Base-by-base conservation (phyloP, 768 basidiomycete genomes). In the Artomyces pyxidatus region DNA sequence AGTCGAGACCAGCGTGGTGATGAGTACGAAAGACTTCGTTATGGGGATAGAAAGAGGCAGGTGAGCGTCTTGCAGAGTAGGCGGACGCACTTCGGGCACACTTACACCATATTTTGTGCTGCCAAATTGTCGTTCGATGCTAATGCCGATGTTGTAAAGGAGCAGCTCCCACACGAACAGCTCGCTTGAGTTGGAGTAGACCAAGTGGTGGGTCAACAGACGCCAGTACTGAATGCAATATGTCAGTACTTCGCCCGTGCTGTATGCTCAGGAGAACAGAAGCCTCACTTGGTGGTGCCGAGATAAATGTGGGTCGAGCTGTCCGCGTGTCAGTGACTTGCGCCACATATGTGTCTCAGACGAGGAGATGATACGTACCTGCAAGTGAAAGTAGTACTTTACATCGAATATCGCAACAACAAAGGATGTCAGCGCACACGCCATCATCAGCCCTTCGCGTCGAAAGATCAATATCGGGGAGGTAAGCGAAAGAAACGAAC, bases 211-310 rank as follows among this genome's bases (percentile, higher is more conserved):
- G 9, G 74, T 66, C 16, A 78, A 59, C 17, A 96, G 71, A 26
- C 93, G 77, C 90, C 89, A 96, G 60, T 90, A 91, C 91, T 97
- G 64, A n/a, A n/a, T n/a, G n/a, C n/a, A n/a, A n/a, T n/a, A n/a
- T n/a, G n/a, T n/a, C n/a, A n/a, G n/a, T n/a, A n/a, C n/a, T n/a
- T n/a, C n/a, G n/a, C n/a, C n/a, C n/a, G n/a, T n/a, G n/a, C n/a
- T n/a, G n/a, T n/a, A 5, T 35, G 29, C 26, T 2, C 19, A 44
- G 45, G 25, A 42, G 42, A 17, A 45, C 50, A 45, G 51, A 30
- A 21, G 37, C 55, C 65, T 43, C 69, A 89, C 92, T 74, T 95
- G 92, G 59, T 89, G 86, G 63, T 94, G 78, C 46, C 78, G 80
- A n/a, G 88, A 90, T 42, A 96, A 74, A 62, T 96, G 92, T 2